phyloP scores from a whole-genome alignment of 305 asterid species.

The Fraxinus dipetala region DNA sequence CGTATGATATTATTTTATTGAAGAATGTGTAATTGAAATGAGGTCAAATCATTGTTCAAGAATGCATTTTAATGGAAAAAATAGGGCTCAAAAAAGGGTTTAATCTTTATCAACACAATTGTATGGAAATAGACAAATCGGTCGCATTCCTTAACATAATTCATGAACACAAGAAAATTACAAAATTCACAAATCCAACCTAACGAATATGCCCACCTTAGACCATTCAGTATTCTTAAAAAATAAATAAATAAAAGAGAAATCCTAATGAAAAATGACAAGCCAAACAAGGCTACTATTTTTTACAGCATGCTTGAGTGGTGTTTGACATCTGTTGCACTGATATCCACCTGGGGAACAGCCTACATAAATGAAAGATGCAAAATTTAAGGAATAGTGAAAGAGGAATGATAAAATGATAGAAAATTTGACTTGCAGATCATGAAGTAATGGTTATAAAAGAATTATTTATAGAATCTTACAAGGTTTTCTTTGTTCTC shows the following conservation, averaged over 20 bases:
- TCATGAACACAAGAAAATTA: slow-evolving; percentile 4
- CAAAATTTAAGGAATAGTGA: slow-evolving; percentile 6
- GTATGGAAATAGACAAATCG: slow-evolving; percentile 12
- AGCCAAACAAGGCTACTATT: slow-evolving; percentile 16
- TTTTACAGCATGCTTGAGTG: background rate
- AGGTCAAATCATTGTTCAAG: too few relatives aligned
- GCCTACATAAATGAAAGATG: slow-evolving; percentile 23
- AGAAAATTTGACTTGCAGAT: background rate
- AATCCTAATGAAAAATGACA: slow-evolving; percentile 10
- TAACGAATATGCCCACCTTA: background rate
- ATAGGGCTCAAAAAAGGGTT: too few relatives aligned
- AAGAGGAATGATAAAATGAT: background rate
- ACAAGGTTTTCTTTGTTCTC: slow-evolving; percentile 85
- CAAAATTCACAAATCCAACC: slow-evolving; percentile 40
- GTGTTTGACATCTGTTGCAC: slow-evolving; percentile 26
- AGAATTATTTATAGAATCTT: slow-evolving; percentile 17
- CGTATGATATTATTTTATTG: too few relatives aligned
- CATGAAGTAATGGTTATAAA: background rate
- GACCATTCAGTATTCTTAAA: slow-evolving; percentile 13
- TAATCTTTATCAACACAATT: background rate
- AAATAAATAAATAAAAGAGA: slow-evolving; percentile 18
- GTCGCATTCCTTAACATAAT: background rate
- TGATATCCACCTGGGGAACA: slow-evolving; percentile 35
- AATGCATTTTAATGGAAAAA: too few relatives aligned
- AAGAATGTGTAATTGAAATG: too few relatives aligned